Evolutionary conservation across 805 yeast species (phyloP).

Genomic region (Hanseniaspora clermontiae): DNA sequence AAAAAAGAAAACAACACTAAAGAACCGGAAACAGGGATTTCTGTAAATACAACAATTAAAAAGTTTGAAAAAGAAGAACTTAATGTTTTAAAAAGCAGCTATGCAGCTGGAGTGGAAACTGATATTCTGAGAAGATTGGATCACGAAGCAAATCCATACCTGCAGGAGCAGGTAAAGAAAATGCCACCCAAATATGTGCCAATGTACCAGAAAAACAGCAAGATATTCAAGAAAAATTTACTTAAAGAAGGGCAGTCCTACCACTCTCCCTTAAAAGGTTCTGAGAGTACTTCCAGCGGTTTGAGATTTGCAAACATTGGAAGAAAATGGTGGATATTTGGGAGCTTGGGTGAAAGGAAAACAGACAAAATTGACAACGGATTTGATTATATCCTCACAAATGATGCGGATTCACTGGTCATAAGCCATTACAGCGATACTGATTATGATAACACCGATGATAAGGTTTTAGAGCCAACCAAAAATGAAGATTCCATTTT

Average conservation of each 20-base stretch:
- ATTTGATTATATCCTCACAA: neutral
- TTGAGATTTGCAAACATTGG: neutral
- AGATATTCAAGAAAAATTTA: neutral
- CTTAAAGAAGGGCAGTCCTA: neutral
- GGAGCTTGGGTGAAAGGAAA: conserved; percentile 3
- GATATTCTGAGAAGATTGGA: neutral
- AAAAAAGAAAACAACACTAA: neutral
- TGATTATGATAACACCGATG: neutral
- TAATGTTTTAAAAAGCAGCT: neutral
- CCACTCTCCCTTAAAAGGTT: conserved; percentile 3
- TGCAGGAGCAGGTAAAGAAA: neutral
- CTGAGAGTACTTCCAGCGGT: neutral
- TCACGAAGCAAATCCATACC: neutral
- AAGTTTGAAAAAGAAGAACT: neutral
- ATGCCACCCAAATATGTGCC: neutral
- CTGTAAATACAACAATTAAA: neutral
- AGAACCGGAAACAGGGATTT: neutral
- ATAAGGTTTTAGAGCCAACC: neutral
- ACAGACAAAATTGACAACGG: neutral
- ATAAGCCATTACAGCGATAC: neutral
- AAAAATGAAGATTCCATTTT: neutral
- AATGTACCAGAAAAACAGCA: neutral
- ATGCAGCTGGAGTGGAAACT: conserved; percentile 5
- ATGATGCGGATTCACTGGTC: neutral
- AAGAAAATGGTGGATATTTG: conserved; percentile 8